These are phyloP conservation scores for Amanita rubescens DNA, from an alignment of 768 basidiomycete species.

Conservation along the genomic window DNA sequence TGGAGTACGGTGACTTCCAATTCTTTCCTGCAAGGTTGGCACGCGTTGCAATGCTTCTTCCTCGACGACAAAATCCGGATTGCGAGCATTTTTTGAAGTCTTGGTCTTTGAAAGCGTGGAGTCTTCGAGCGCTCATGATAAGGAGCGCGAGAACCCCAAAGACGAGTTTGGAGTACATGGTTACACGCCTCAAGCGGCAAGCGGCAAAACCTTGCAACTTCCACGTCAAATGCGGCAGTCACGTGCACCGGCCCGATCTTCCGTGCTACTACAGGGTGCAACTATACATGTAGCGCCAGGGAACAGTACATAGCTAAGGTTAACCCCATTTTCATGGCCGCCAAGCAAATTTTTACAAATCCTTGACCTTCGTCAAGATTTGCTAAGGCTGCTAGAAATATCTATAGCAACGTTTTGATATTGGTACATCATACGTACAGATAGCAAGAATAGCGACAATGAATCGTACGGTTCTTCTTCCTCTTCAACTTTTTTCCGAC, in stretches of 20 bases:
- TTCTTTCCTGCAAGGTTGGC: slow-evolving; percentile 46
- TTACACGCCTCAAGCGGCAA: neutral
- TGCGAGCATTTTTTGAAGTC: slow-evolving; percentile 97
- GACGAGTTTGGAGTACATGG: slow-evolving; percentile 6
- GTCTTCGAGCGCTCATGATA: slow-evolving; percentile 8
- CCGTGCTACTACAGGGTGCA: too few species aligned
- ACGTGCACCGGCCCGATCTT: neutral
- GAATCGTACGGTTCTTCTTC: slow-evolving; percentile 8
- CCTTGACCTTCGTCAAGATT: too few species aligned
- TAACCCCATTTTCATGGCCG: too few species aligned
- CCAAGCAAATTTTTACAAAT: too few species aligned
- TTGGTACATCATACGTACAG: neutral
- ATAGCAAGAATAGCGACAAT: neutral
- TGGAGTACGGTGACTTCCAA: slow-evolving; percentile 86
- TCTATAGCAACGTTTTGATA: too few species aligned
- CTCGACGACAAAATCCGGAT: slow-evolving; percentile 85
- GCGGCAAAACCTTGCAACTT: too few species aligned
- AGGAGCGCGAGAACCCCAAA: slow-evolving; percentile 8
- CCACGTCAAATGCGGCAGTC: neutral
- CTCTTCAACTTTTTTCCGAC: too few species aligned
- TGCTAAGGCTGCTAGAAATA: too few species aligned
- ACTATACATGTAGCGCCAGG: too few species aligned
- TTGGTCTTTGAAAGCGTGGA: slow-evolving; percentile 60
- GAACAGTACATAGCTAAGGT: too few species aligned
- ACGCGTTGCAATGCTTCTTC: slow-evolving; percentile 74